These are phyloP conservation scores for Neotropicomus parvogracilis DNA, from an alignment of 1,284 basidiomycete species.

Conservation along the genomic window DNA sequence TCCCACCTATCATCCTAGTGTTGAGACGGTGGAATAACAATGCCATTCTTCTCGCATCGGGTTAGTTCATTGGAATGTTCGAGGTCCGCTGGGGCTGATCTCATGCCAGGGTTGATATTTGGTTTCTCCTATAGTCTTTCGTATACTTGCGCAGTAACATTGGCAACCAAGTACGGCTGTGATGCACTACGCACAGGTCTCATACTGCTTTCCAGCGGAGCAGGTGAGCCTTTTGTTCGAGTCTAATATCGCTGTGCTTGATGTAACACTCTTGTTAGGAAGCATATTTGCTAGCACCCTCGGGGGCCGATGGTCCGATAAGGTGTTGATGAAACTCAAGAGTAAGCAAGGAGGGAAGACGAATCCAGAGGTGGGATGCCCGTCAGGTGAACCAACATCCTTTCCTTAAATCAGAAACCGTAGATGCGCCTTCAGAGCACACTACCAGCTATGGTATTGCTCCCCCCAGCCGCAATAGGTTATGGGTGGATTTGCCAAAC, in stretches of 20 bases:
- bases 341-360: conserved; percentile 56
- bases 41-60: conserved; percentile 52
- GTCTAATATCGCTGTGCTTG: neutral
- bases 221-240: conserved; percentile 41
- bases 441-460: conserved; percentile 46
- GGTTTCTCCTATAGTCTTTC: conserved; percentile 65
- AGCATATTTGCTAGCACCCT: conserved; percentile 66
- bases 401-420: neutral
- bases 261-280: conserved; percentile 36
- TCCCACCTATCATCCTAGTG: conserved; percentile 59
- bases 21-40: conserved; percentile 66
- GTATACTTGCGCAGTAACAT: conserved; percentile 75
- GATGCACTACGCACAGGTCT: conserved; percentile 72
- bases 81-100: neutral
- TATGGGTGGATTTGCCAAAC: conserved; percentile 78
- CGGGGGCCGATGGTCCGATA: conserved; percentile 81
- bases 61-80: conserved; percentile 9
- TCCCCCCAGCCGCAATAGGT: conserved; percentile 59
- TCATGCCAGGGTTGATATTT: conserved; percentile 57
- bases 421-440: conserved; percentile 75
- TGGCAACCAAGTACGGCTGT: conserved; percentile 64
- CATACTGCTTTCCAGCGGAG: conserved; percentile 70
- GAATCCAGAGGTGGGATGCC: conserved; percentile 56
- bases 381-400: neutral
- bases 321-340: conserved; percentile 52